Base-by-base conservation (phyloP, 805 yeast genomes). In the Candida parachauliodes region DNA sequence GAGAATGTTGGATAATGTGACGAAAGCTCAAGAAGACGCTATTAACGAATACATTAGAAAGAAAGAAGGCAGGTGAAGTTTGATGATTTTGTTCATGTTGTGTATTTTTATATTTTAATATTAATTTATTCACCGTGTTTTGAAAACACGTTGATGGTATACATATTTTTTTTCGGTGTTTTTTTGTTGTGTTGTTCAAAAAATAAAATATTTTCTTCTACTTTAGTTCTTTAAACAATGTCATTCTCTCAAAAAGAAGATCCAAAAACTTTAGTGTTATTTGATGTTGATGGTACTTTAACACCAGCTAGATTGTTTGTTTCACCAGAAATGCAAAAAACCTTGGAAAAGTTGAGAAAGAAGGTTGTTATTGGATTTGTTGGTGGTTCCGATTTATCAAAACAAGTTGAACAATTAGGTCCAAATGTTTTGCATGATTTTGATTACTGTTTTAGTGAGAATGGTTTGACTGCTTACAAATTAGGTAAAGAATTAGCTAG, bases 251-350 rank as follows among this genome's bases (percentile, higher is more conserved):
- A 83, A 59, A 81, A 79, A 65, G 84, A 86, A 70, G 74, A 81
- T 50, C 95, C 95, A 59, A 83, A 87, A 53, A 83, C 87, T 47
- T 74, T 93, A 56, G 95, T 87, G 50, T 79, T 93, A 49, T 93
- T 93, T 68, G 99, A 93, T 57, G 99, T 93, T 50, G 99, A 93
- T 62, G 98, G 97, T 50, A 93, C 99, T 41, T 76, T 93, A 65
- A 91, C 98, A 28, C 98, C 98, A 50, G 98, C 98, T 39, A 88
- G 99, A 74, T 77, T 81, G 60, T 62, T 58, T 39, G 67, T 84
- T 52, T 79, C 88, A 45, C 76, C 78, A 54, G 96, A 88, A 66
- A 83, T 93, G 81, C 77, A 70, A 58, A 65, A 76, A 46, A 69
- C 84, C 29, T 77, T 93, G 54, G 60, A 65, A 44, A 77, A 81